phyloP scores from a whole-genome alignment of 1,284 basidiomycete genomes.

The Microbotryum scabiosae region DNA sequence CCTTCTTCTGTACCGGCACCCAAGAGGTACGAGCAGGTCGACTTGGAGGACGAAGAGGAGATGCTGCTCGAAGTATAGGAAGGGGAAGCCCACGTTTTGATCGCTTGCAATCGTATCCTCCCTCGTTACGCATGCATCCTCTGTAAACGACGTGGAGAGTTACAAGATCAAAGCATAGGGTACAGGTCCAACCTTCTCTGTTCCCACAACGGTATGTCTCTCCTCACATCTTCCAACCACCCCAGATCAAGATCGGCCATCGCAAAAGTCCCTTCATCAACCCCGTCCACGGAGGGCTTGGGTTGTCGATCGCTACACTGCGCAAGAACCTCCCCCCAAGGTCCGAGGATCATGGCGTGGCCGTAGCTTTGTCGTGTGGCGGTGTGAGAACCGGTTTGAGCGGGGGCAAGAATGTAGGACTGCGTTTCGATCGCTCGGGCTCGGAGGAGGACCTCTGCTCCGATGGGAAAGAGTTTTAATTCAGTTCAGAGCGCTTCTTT shows the following conservation, averaged over 20 bases:
- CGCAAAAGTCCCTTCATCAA: conserved; percentile 21
- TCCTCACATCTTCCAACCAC: conserved; percentile 24
- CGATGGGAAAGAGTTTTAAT: conserved; percentile 30
- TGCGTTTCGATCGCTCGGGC: conserved; percentile 44
- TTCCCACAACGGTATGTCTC: conserved; percentile 33
- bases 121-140: no score
- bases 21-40: neutral
- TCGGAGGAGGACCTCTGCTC: conserved; percentile 35
- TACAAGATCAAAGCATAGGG: neutral
- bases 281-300: neutral
- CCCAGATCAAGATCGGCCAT: conserved; percentile 28
- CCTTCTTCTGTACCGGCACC: no score
- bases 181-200: conserved; percentile 33
- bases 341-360: conserved; percentile 31
- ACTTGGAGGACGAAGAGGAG: conserved; percentile 31
- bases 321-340: conserved; percentile 31
- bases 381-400: conserved; percentile 39
- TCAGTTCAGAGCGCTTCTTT: no score
- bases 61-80: conserved; percentile 29
- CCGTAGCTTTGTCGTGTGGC: conserved; percentile 24
- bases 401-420: conserved; percentile 38
- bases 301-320: conserved; percentile 19
- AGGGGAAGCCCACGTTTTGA: neutral
- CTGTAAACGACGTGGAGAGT: no score
- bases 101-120: no score